These are phyloP conservation scores for Diplodia mutila DNA, from an alignment of 2,329 filamentous ascomycete genomes.

Conservation along the genomic window DNA sequence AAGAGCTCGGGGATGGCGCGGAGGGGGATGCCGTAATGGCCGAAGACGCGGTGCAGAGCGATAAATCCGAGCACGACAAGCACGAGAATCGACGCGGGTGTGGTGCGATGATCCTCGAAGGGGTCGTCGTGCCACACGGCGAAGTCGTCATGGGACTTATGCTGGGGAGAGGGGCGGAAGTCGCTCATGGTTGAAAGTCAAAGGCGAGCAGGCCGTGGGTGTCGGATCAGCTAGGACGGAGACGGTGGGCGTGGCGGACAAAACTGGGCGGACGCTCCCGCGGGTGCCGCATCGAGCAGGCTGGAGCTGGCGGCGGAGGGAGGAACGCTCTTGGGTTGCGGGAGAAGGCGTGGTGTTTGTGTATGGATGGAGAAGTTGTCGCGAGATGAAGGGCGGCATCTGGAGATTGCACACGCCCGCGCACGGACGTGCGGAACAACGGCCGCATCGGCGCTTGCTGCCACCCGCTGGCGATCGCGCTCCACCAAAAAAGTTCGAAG, in stretches of 20 bases:
- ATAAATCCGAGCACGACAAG: conserved; percentile 21
- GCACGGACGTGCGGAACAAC: conserved; percentile 5
- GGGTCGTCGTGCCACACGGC: neutral
- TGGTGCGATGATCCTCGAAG: conserved; percentile 13
- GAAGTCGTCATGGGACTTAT: conserved; percentile 4
- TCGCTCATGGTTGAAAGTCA: conserved; percentile 16
- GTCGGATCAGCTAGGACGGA: conserved; percentile 23
- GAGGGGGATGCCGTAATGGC: conserved; percentile 34
- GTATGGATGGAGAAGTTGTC: conserved; percentile 6
- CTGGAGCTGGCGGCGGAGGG: conserved; percentile 1
- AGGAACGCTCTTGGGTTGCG: neutral
- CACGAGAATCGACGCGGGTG: conserved; percentile 16
- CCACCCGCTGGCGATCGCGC: conserved; percentile 11
- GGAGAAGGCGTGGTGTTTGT: neutral
- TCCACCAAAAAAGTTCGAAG: conserved; percentile 24
- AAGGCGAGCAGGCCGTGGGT: neutral
- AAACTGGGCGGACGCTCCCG: conserved; percentile 13
- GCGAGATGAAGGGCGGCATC: conserved; percentile 21
- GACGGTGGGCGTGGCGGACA: conserved; percentile 7
- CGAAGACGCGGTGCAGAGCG: conserved; percentile 31
- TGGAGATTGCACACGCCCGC: conserved; percentile 18
- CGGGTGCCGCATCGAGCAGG: conserved; percentile 23
- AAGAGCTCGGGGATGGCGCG: conserved; percentile 52
- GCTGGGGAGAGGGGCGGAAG: conserved; percentile 14
- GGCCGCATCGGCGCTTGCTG: neutral